Evolutionary conservation across 1,284 basidiomycete species (phyloP).

Genomic region (Leccinum pachyderme): DNA sequence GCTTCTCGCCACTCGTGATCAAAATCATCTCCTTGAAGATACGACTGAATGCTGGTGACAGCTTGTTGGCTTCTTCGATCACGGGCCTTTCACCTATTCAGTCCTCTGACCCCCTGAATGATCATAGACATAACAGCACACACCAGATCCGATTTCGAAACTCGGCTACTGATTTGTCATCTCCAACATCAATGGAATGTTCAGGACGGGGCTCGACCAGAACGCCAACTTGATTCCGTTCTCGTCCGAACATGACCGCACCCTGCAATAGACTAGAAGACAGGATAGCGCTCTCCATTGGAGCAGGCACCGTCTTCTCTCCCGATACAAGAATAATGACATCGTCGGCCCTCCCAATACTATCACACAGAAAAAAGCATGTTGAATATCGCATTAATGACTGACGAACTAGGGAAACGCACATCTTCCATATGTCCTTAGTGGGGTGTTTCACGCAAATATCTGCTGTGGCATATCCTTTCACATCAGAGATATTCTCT

Average conservation of each 20-base stretch:
- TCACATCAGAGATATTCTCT: slow-evolving; percentile 22
- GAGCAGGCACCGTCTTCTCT: neutral
- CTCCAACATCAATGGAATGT: neutral
- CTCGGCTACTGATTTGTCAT: neutral
- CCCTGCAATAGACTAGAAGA: neutral
- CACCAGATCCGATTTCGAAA: neutral
- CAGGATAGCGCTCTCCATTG: neutral
- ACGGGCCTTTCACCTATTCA: neutral
- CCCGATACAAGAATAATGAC: neutral
- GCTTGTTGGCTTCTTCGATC: neutral
- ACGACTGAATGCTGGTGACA: neutral
- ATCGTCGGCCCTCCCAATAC: neutral
- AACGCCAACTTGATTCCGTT: neutral
- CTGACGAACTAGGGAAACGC: neutral
- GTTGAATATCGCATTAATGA: neutral
- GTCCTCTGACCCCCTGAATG: neutral
- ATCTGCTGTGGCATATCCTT: slow-evolving; percentile 23
- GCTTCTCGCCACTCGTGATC: neutral
- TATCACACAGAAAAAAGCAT: neutral
- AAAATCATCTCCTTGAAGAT: slow-evolving; percentile 1
- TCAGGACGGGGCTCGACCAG: neutral
- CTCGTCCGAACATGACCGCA: neutral
- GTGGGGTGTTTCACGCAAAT: slow-evolving; percentile 22
- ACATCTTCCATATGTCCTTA: slow-evolving; percentile 22
- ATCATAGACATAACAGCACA: neutral